Base-by-base conservation (phyloP, 148 eudicot genomes). In the Rhododendron griersonianum region DNA sequence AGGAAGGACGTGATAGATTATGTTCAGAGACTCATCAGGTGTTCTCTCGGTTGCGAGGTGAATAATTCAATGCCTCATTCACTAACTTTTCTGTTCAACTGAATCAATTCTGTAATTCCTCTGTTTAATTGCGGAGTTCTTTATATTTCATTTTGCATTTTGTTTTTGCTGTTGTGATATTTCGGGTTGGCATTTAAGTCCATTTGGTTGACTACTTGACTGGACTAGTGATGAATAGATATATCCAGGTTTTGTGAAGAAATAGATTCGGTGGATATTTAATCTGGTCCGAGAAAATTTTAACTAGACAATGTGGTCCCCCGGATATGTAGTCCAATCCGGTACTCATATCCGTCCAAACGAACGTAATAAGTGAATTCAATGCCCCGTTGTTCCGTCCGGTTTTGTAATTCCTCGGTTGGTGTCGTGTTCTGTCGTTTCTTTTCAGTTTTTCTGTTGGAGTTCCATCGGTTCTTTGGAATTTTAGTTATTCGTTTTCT, bases 1-100 rank as follows among this genome's bases (percentile, higher is more conserved):
- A 90, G 94, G 84, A 83, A 71, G 35, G 89, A 86, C 73, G 89
- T 92, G 14, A 88, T 90, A 69, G 91, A 88, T 28, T 87, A 89
- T 61, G 65, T 92, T 37, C 92, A 91, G 86, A 83, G 86, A 4
- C 91, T 92, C 59, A 47, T 91, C 65, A 67, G 80, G 37, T 51
- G 37, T 41, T 85, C 85, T 35, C 82, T 90, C 81, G 84, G 85
- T 37, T 89, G 86, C 51, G 90, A 90, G 94, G 94, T 92, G 37
- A 63, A 63, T 13, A 65, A 65, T 84, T 65, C 65, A 15, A 80
- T 87, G 86, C 3, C 51, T 41, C 45, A 4, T 21, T n/a, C 30
- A 8, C 71, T 19, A 30, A 9, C 8, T 28, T 73, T 74, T 74
- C 2, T 84, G 65, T 84, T 6, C 85, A 37, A 23, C 45, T 41